These are phyloP conservation scores for Tolypocladium tundrense DNA, from an alignment of 2,329 filamentous ascomycete species.

Conservation along the genomic window DNA sequence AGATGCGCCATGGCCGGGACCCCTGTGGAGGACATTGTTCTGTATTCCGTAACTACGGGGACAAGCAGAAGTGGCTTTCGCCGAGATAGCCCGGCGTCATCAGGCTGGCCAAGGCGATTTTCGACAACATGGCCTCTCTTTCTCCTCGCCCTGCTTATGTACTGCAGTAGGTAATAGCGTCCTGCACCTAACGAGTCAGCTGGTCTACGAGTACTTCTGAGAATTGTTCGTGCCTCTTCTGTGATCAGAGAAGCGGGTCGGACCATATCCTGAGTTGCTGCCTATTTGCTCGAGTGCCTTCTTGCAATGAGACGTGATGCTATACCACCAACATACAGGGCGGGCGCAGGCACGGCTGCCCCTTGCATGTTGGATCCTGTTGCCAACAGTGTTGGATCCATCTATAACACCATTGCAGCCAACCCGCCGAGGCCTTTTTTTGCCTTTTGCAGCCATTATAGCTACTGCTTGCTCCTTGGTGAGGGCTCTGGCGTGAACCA, in stretches of 20 bases:
- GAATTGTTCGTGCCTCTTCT: background rate
- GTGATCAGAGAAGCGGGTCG: background rate
- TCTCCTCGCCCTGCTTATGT: background rate
- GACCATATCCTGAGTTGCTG: too few species aligned
- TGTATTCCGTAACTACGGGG: background rate
- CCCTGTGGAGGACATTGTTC: background rate
- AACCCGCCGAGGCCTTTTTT: too few species aligned
- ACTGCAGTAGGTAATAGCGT: background rate
- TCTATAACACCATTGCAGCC: too few species aligned
- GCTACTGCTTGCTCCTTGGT: too few species aligned
- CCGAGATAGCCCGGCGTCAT: background rate
- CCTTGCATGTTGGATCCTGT: too few species aligned
- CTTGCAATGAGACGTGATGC: too few species aligned
- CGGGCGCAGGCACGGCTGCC: too few species aligned
- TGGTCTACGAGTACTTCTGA: background rate
- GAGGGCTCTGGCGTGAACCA: too few species aligned
- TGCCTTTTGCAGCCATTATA: too few species aligned
- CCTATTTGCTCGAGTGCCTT: too few species aligned
- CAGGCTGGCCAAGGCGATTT: background rate
- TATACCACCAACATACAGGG: too few species aligned
- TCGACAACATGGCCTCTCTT: background rate
- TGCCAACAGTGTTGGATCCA: too few species aligned
- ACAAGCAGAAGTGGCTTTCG: background rate
- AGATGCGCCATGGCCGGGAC: background rate
- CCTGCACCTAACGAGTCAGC: background rate